Evolutionary conservation across 768 basidiomycete species (phyloP).

Genomic region (Suillus clintonianus): DNA sequence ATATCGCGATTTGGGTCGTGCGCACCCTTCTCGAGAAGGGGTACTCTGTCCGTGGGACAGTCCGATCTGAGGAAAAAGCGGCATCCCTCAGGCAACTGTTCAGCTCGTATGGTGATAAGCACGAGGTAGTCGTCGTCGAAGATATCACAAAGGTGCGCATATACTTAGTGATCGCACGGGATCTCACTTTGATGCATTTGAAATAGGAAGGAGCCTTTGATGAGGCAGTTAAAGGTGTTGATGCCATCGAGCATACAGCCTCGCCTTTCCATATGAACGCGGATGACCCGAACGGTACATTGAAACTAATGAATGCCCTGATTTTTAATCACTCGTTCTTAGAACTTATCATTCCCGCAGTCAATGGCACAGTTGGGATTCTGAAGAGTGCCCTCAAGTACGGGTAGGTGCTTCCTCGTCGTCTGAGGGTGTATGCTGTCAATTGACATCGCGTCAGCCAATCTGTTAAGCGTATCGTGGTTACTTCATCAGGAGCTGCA

Average conservation of each 20-base stretch:
- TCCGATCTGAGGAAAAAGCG: conserved; percentile 63
- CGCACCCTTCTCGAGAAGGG: conserved; percentile 58
- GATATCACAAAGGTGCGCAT: conserved; percentile 61
- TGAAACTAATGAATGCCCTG: background rate
- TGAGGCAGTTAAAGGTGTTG: conserved; percentile 74
- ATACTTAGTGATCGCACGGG: background rate
- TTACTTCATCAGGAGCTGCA: conserved; percentile 64
- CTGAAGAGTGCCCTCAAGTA: conserved; percentile 59
- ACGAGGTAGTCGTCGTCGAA: conserved; percentile 66
- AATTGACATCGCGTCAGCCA: conserved; percentile 25
- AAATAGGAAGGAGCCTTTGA: conserved; percentile 69
- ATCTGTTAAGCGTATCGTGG: conserved; percentile 63
- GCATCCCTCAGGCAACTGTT: conserved; percentile 57
- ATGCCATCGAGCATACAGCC: conserved; percentile 70
- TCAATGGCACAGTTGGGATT: conserved; percentile 67
- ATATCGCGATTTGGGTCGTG: conserved; percentile 55
- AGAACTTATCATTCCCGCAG: conserved; percentile 72
- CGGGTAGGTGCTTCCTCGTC: conserved; percentile 36
- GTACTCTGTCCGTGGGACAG: conserved; percentile 65
- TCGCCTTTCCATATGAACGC: conserved; percentile 57
- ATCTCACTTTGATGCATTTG: background rate
- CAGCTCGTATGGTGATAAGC: conserved; percentile 51
- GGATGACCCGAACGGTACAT: conserved; percentile 43
- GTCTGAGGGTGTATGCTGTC: background rate
- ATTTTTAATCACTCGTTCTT: background rate